These are phyloP conservation scores for Fulvia fulva DNA, from an alignment of 2,329 filamentous ascomycete genomes.

Conservation along the genomic window DNA sequence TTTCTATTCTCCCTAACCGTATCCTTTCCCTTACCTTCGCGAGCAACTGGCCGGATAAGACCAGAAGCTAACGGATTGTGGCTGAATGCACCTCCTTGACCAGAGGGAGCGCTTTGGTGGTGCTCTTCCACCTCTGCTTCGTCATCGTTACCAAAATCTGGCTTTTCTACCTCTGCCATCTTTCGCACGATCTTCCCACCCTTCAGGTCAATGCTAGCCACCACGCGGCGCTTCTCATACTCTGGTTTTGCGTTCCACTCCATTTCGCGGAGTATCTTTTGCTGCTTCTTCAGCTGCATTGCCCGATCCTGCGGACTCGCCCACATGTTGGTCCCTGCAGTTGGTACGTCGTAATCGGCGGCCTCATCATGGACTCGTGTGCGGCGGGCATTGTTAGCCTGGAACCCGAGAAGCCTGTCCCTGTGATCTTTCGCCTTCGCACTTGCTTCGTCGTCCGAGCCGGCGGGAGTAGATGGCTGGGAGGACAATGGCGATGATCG, in stretches of 20 bases:
- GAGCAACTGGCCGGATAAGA: conserved; percentile 60
- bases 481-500: conserved; percentile 36
- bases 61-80: conserved; percentile 64
- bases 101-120: conserved; percentile 29
- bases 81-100: conserved; percentile 56
- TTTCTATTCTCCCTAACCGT: conserved; percentile 35
- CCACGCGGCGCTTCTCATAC: conserved; percentile 81
- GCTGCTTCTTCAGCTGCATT: conserved; percentile 77
- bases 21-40: conserved; percentile 47
- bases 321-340: conserved; percentile 68
- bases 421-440: conserved; percentile 71
- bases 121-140: conserved; percentile 33
- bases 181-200: conserved; percentile 71
- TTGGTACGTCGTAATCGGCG: conserved; percentile 64
- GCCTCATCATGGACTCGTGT: conserved; percentile 87
- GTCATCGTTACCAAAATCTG: conserved; percentile 48
- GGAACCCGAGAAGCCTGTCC: conserved; percentile 75
- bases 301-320: conserved; percentile 78
- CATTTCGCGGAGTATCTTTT: conserved; percentile 76
- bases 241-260: conserved; percentile 82
- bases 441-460: conserved; percentile 51
- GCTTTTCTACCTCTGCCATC: conserved; percentile 59
- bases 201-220: conserved; percentile 79
- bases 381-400: conserved; percentile 77
- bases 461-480: conserved; percentile 24